Conservation (phyloP, 352 stramenopile species). For the Phytophthora sojae region DNA sequence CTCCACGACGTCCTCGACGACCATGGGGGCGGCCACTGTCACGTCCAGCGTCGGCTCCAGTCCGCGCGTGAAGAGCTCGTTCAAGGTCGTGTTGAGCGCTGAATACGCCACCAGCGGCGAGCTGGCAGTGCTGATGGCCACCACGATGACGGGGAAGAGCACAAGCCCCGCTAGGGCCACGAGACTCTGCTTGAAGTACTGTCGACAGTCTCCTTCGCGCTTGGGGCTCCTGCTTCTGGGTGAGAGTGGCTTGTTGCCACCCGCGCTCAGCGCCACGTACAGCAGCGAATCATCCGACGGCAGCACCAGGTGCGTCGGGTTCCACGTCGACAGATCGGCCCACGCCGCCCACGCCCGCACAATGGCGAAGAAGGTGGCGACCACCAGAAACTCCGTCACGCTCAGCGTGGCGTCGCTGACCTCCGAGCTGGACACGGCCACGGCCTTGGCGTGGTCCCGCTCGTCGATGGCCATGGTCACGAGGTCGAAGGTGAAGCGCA, state of each 20-base stretch:
- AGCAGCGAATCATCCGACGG: neutral
- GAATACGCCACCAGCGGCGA: neutral
- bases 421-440: slow-evolving; percentile 37
- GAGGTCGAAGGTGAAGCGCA: slow-evolving; percentile 56
- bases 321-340: slow-evolving; percentile 7
- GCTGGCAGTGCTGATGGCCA: neutral
- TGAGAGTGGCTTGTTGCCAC: neutral
- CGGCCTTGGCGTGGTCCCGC: slow-evolving; percentile 20
- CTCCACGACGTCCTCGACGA: neutral
- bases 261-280: neutral
- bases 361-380: slow-evolving; percentile 8
- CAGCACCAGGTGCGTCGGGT: neutral
- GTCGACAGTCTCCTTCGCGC: neutral
- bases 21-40: neutral
- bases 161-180: neutral
- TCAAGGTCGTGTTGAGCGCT: neutral
- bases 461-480: slow-evolving; percentile 34
- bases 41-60: neutral
- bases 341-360: slow-evolving; percentile 1
- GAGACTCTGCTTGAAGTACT: neutral
- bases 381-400: slow-evolving; percentile 13
- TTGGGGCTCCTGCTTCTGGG: neutral
- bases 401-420: slow-evolving; percentile 12
- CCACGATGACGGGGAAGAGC: neutral
- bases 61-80: neutral